These are phyloP conservation scores for Effrenium voratum DNA, from an alignment of 73 alveolate genomes.

Conservation along the genomic window DNA sequence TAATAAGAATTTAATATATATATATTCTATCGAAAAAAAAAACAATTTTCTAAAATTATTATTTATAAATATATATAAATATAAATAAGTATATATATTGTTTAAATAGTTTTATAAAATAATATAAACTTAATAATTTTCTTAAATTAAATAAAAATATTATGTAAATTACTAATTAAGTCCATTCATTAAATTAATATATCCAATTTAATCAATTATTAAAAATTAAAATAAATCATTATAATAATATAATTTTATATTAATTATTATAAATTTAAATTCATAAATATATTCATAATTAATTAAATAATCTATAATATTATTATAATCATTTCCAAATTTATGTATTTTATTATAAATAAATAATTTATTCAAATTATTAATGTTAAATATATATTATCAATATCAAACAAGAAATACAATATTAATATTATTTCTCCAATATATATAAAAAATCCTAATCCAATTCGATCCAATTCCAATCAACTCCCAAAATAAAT, in stretches of 20 bases:
- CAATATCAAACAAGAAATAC: not conserved
- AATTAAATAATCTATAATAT: not conserved
- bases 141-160: not conserved
- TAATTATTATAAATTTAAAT: not conserved
- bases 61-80: not conserved
- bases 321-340: not conserved
- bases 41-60: not conserved
- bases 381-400: not conserved
- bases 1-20: not conserved
- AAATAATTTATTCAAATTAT: not conserved
- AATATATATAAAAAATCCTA: not conserved
- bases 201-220: not conserved
- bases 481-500: not conserved
- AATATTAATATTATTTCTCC: not conserved
- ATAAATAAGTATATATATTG: not conserved
- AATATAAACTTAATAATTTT: not conserved
- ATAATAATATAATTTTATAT: too few species aligned
- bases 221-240: not conserved
- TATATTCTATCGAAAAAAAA: not conserved
- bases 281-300: not conserved
- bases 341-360: not conserved
- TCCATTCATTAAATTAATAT: not conserved
- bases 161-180: not conserved
- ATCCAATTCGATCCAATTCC: not conserved
- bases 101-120: not conserved